These are phyloP conservation scores for Claviceps purpurea DNA, from an alignment of 2,329 filamentous ascomycete genomes.

Conservation along the genomic window DNA sequence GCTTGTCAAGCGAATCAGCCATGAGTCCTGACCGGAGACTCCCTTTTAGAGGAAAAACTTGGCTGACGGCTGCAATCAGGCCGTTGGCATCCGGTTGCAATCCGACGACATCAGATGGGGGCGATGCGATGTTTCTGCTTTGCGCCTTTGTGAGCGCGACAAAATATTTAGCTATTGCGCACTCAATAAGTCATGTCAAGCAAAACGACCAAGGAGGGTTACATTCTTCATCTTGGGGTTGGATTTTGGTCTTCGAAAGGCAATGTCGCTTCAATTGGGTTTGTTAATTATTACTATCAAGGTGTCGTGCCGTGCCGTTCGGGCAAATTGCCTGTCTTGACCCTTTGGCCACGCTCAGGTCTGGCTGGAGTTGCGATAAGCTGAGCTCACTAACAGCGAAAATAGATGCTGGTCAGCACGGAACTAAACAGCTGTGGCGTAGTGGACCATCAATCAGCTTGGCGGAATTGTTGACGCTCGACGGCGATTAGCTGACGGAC, in stretches of 20 bases:
- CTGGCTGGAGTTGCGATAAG: too few species aligned
- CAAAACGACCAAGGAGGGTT: not conserved
- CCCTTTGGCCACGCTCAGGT: not conserved
- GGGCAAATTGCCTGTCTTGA: not conserved
- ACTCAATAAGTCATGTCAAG: not conserved
- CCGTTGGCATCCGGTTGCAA: not conserved
- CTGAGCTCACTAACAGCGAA: too few species aligned
- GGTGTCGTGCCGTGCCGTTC: not conserved
- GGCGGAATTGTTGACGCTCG: too few species aligned
- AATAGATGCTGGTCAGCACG: too few species aligned
- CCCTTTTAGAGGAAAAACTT: not conserved
- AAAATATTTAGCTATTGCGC: not conserved
- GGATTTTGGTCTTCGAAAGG: not conserved
- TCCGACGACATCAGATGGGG: not conserved
- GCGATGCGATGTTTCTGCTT: not conserved
- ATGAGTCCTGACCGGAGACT: not conserved
- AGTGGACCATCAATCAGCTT: too few species aligned
- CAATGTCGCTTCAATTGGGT: not conserved
- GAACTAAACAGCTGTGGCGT: too few species aligned
- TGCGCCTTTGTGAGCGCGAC: not conserved
- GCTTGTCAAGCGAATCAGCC: not conserved
- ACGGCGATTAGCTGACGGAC: not conserved
- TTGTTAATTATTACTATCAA: not conserved
- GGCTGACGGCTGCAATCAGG: not conserved
- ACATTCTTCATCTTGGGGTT: not conserved